Percentiles rank a stretch among this genome's conserved stretches.
phyloP scores from a whole-genome alignment of 2,329 filamentous ascomycete genomes.

The Sarocladiaceae sp. region DNA sequence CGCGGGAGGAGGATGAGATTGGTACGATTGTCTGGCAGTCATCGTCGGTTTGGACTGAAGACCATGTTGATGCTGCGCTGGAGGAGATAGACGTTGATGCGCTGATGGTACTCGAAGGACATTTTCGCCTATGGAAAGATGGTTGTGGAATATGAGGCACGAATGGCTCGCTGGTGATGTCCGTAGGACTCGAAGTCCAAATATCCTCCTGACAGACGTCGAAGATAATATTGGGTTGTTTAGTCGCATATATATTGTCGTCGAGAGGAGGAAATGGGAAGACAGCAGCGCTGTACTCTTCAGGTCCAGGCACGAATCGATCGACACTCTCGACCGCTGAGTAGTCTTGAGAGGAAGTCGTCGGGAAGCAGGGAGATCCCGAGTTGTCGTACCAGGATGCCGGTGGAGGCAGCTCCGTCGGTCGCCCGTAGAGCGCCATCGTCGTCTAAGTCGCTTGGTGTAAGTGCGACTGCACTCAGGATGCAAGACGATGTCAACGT shows the following conservation, averaged over 20 bases:
- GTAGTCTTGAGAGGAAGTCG: neutral
- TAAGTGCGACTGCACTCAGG: neutral
- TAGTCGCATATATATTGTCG: neutral
- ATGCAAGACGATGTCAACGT: neutral
- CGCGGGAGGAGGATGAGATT: neutral
- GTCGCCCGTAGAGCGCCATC: neutral
- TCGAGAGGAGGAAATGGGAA: constrained; percentile 1
- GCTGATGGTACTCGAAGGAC: neutral
- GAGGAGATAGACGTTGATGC: constrained; percentile 2
- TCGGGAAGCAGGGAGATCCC: neutral
- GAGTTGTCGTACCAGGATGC: neutral
- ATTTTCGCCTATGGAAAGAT: neutral
- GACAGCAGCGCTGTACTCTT: neutral
- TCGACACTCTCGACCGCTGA: neutral
- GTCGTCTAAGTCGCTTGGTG: neutral
- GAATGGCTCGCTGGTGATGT: neutral
- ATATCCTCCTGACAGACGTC: neutral
- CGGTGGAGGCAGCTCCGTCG: neutral
- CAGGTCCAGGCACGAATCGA: neutral
- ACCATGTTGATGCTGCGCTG: neutral
- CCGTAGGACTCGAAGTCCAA: neutral
- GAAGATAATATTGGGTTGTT: neutral
- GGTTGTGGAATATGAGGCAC: neutral
- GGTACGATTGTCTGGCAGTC: constrained; percentile 5
- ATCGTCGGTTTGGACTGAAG: constrained; percentile 1